Percentiles rank a stretch among this genome's conserved stretches.
Conservation (phyloP, 2,329 filamentous ascomycete genomes). For the Scedosporium dehoogii region DNA sequence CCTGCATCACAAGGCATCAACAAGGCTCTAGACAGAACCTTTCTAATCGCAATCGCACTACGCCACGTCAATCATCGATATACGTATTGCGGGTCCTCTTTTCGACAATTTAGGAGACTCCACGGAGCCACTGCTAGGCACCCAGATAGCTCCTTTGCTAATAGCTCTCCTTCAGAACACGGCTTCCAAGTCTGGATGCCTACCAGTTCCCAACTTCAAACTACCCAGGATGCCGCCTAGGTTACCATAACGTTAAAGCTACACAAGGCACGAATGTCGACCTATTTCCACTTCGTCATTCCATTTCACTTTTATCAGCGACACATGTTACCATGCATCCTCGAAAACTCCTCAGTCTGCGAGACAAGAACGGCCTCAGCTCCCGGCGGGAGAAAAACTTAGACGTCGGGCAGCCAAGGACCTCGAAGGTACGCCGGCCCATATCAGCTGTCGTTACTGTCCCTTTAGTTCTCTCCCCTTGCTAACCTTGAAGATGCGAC, state of each 20-base stretch:
- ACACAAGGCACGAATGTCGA: background rate
- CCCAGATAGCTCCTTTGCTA: too few species aligned
- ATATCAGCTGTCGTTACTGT: background rate
- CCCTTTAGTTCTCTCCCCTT: background rate
- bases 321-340: slow-evolving; percentile 37
- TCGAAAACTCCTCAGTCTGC: slow-evolving; percentile 60
- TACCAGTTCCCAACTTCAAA: background rate
- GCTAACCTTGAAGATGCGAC: background rate
- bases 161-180: too few species aligned
- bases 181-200: too few species aligned
- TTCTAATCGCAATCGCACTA: too few species aligned
- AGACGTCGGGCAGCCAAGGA: background rate
- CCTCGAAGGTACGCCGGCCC: background rate
- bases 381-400: slow-evolving; percentile 29
- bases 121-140: too few species aligned
- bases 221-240: background rate
- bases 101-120: too few species aligned
- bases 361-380: slow-evolving; percentile 47
- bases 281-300: background rate
- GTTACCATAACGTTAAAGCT: background rate
- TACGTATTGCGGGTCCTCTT: too few species aligned
- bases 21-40: background rate
- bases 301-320: background rate
- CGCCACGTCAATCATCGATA: too few species aligned
- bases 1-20: background rate